Conservation (phyloP, 331 rosid species). For the Quercus lobata region DNA sequence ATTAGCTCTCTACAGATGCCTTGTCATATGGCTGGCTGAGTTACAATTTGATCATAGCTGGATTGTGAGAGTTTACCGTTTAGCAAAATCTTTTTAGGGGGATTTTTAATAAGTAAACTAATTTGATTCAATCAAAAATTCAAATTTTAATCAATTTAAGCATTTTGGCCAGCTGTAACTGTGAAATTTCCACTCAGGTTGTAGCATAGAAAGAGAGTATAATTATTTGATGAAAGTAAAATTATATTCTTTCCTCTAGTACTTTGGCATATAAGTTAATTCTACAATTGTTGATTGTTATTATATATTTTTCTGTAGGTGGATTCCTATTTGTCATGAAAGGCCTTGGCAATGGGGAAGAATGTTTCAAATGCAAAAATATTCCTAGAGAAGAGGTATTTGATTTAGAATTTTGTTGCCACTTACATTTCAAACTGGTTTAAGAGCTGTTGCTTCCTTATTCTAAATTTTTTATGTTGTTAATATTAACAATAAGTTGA, state of each 20-base stretch:
- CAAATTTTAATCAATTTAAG: background rate
- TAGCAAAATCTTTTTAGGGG: too few relatives aligned
- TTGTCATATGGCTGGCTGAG: background rate
- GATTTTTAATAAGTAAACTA: too few relatives aligned
- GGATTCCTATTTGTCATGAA: slow-evolving; percentile 85
- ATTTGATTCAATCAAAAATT: background rate
- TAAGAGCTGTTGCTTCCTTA: background rate
- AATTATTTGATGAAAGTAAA: background rate
- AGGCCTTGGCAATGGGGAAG: slow-evolving; percentile 98
- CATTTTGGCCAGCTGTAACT: background rate
- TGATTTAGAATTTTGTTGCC: background rate
- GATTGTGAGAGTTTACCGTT: too few relatives aligned
- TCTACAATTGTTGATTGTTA: background rate
- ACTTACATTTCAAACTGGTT: background rate
- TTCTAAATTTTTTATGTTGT: background rate
- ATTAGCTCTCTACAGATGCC: too few relatives aligned
- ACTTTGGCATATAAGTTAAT: background rate
- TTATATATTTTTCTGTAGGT: slow-evolving; percentile 7
- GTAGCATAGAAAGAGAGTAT: background rate
- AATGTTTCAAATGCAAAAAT: slow-evolving; percentile 96
- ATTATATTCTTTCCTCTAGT: background rate
- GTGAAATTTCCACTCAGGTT: slow-evolving; percentile 1
- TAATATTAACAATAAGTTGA: background rate
- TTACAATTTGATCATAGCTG: background rate
- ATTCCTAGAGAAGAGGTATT: slow-evolving; percentile 92